Evolutionary conservation across 2,329 filamentous ascomycete genomes (phyloP).

Genomic region (Coccinonectria pachysandricola): DNA sequence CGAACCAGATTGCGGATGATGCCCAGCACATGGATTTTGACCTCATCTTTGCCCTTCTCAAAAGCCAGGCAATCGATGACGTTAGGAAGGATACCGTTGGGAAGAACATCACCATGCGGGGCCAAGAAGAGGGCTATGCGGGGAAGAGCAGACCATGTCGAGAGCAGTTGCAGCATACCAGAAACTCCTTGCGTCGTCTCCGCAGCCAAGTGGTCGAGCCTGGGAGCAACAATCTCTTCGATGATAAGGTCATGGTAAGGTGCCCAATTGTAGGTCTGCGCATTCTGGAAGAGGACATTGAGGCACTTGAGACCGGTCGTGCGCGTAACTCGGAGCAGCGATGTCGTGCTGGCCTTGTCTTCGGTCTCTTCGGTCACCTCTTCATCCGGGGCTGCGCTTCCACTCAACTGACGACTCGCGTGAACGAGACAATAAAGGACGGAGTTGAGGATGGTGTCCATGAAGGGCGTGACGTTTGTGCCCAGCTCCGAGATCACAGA

Average conservation of each 20-base stretch:
- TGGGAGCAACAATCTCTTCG: conserved; percentile 63
- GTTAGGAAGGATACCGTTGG: conserved; percentile 55
- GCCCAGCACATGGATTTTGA: conserved; percentile 71
- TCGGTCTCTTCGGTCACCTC: conserved; percentile 31
- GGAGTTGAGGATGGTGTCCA: conserved; percentile 60
- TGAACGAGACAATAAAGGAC: conserved; percentile 72
- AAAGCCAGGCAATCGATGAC: conserved; percentile 63
- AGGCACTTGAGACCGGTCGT: conserved; percentile 75
- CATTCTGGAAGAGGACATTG: conserved; percentile 65
- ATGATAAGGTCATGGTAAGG: conserved; percentile 62
- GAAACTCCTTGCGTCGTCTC: conserved; percentile 90
- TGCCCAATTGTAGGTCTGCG: conserved; percentile 60
- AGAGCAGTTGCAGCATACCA: conserved; percentile 68
- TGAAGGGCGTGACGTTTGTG: conserved; percentile 57
- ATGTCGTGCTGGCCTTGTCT: conserved; percentile 36
- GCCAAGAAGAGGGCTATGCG: conserved; percentile 58
- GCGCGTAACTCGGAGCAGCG: conserved; percentile 55
- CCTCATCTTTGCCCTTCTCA: conserved; percentile 71
- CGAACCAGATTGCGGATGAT: conserved; percentile 62
- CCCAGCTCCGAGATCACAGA: conserved; percentile 80
- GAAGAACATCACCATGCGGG: conserved; percentile 28
- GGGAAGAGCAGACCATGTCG: conserved; percentile 64
- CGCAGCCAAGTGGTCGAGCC: conserved; percentile 64
- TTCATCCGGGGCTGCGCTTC: conserved; percentile 23
- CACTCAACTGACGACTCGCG: conserved; percentile 50